Base-by-base conservation (phyloP, 306 rosid genomes). In the Hippophae gyantsensis region DNA sequence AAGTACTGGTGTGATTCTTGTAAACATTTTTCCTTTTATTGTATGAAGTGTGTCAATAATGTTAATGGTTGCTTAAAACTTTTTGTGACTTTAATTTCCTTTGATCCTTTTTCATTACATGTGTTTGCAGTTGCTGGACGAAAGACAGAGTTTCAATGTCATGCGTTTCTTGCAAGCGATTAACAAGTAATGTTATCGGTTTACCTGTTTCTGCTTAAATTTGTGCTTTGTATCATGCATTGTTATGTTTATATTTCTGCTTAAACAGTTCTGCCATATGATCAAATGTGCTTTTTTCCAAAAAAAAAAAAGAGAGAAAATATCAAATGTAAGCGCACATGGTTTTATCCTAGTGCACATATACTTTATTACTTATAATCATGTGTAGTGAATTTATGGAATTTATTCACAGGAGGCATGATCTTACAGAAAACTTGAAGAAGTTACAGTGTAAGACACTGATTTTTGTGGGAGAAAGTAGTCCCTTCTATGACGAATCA, bases 101-200 rank as follows among this genome's bases (percentile, higher is more conserved):
- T 18, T 18, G 23, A 18, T 18, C 58, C 42, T 45, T 52, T 61
- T 69, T 64, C 63, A 50, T 68, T 52, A 52, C 32, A n/a, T 67
- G 56, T 60, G 58, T 38, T 65, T 74, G 51, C 86, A 88, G 94
- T 83, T 88, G 58, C 76, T 85, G 70, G 96, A 85, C 62, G 96
- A 88, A 71, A 85, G 94, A 61, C 86, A 88, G 62, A 79, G 96
- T 74, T 77, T 64, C 75, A 88, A 88, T 50, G 96, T 88, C 57
- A 77, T 85, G 90, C 94, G 96, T 49, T 85, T 82, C 73, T 87
- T 88, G 73, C 86, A 78, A 72, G 94, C 94, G 10, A 77, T 73
- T 43, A 85, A 88, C 57, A 83, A 53, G 96, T 88, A 85, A 80
- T 32, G 38, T 32, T 32, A 1, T 32, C 0, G 38, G 85, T 52